Evolutionary conservation across 805 yeast species (phyloP).

Genomic region (Nakazawaea wyomingensis): DNA sequence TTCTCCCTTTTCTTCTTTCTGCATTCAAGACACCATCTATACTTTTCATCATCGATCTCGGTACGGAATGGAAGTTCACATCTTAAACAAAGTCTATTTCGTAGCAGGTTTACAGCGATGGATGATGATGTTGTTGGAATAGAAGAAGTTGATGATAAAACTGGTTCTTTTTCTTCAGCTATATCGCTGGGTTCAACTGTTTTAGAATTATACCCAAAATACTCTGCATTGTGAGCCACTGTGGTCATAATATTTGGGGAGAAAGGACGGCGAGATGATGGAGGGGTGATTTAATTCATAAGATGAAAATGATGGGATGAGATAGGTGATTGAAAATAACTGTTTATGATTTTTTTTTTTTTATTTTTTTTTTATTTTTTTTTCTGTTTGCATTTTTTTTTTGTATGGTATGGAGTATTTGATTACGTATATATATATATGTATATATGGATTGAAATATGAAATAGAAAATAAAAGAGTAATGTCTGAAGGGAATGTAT

Average conservation of each 20-base stretch:
- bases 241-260: too few relatives aligned
- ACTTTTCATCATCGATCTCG: slow-evolving; percentile 8
- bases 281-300: too few relatives aligned
- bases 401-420: not conserved
- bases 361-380: too few relatives aligned
- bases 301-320: too few relatives aligned
- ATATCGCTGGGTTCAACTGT: too few relatives aligned
- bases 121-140: not conserved
- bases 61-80: slow-evolving; percentile 10
- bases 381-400: too few relatives aligned
- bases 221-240: not conserved
- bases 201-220: not conserved
- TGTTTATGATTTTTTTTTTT: not conserved
- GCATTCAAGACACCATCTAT: slow-evolving; percentile 13
- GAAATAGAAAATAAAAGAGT: not conserved
- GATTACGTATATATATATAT: not conserved
- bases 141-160: too few relatives aligned
- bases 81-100: slow-evolving; percentile 3
- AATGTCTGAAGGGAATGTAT: slow-evolving; percentile 1
- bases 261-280: too few relatives aligned
- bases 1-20: slow-evolving; percentile 12
- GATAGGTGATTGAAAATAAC: not conserved
- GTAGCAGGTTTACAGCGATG: not conserved
- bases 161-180: too few relatives aligned
- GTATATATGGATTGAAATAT: not conserved